Evolutionary conservation across 805 yeast genomes (phyloP).

Genomic region (Lachancea thermotolerans): DNA sequence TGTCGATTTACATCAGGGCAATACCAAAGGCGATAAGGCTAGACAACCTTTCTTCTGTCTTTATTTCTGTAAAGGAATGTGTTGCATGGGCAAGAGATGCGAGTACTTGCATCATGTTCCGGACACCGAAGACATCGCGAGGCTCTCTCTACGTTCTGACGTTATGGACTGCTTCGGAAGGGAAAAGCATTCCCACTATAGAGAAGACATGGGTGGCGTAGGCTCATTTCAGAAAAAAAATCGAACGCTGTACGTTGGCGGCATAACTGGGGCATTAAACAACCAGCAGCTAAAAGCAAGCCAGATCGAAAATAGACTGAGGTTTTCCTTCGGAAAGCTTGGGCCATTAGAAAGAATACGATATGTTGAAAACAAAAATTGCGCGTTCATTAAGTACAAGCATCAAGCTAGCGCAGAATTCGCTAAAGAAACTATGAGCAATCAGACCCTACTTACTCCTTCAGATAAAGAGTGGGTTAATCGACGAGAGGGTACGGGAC

Average conservation of each 20-base stretch:
- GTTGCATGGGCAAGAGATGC: conserved; percentile 73
- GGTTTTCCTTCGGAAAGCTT: conserved; percentile 51
- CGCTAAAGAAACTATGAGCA: conserved; percentile 91
- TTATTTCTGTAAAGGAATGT: conserved; percentile 84
- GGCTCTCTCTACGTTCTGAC: conserved; percentile 39
- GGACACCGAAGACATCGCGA: conserved; percentile 44
- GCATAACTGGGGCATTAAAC: conserved; percentile 38
- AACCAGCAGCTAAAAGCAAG: conserved; percentile 33
- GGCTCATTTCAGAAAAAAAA: conserved; percentile 72
- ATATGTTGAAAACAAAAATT: conserved; percentile 51
- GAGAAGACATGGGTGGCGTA: conserved; percentile 93
- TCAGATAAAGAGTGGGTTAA: conserved; percentile 47
- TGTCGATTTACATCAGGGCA: conserved; percentile 61
- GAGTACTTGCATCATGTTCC: conserved; percentile 77
- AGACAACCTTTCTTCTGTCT: conserved; percentile 55
- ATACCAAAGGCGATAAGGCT: conserved; percentile 57
- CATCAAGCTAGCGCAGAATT: conserved; percentile 78
- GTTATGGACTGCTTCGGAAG: conserved; percentile 84
- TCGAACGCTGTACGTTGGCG: conserved; percentile 71
- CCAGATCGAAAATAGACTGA: conserved; percentile 35
- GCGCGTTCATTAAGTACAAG: conserved; percentile 73
- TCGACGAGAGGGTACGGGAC: conserved; percentile 36
- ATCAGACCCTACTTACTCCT: conserved; percentile 54
- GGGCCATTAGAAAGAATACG: conserved; percentile 68
- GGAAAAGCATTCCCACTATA: conserved; percentile 69